Evolutionary conservation across 306 rosid genomes (phyloP).

Genomic region (Lotus japonicus): DNA sequence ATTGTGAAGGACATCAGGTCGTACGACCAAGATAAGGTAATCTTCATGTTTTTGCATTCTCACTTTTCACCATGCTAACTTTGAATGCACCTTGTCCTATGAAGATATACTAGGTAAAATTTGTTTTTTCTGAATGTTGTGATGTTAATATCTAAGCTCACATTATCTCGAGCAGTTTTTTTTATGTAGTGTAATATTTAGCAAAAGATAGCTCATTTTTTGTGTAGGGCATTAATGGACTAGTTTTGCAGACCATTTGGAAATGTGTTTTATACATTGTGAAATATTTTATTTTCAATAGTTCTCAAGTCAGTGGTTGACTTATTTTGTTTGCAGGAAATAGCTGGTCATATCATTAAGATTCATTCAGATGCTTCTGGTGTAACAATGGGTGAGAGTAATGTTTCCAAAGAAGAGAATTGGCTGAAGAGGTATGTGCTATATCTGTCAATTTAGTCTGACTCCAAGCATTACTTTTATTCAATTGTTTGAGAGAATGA

Average conservation of each 20-base stretch:
- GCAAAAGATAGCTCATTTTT: not conserved
- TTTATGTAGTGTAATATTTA: not conserved
- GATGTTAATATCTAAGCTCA: not conserved
- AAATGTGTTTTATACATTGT: not conserved
- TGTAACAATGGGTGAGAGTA: slow-evolving; percentile 49
- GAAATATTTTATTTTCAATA: not conserved
- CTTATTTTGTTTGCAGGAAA: slow-evolving; percentile 47
- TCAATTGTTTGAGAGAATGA: slow-evolving; percentile 14
- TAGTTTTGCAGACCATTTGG: not conserved
- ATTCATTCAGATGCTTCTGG: slow-evolving; percentile 80
- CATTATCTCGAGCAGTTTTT: not conserved
- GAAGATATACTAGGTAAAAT: not conserved
- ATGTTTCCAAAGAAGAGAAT: slow-evolving; percentile 64
- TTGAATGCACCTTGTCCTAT: not conserved
- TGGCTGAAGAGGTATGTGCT: slow-evolving; percentile 83
- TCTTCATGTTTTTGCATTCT: slow-evolving; percentile 11
- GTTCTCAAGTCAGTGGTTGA: slow-evolving; percentile 17
- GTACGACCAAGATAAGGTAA: slow-evolving; percentile 95
- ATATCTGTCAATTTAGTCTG: not conserved
- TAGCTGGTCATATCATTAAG: slow-evolving; percentile 88
- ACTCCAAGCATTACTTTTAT: slow-evolving; percentile 4
- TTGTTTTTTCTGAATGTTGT: not conserved
- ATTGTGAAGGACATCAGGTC: slow-evolving; percentile 94
- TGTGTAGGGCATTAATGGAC: not conserved
- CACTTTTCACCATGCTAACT: not conserved